Base-by-base conservation (phyloP, 2,329 filamentous ascomycete species). In the Tolypocladium capitatum region DNA sequence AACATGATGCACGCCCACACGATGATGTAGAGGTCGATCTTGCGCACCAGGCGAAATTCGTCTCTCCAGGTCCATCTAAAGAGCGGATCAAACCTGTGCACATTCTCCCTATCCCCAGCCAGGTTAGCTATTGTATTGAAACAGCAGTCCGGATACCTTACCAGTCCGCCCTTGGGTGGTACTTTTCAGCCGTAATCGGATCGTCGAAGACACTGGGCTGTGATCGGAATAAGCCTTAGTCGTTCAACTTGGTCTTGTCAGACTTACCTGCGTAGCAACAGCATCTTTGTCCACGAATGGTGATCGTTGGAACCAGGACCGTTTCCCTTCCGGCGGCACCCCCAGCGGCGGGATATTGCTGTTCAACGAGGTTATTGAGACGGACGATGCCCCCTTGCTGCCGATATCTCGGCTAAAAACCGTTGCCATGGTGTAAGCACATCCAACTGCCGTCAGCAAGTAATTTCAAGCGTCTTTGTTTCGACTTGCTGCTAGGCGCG, bases 41-140 rank as follows among this genome's bases (percentile, higher is more conserved):
- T 68, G n/a, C 63, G 62, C 4, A 70, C 53, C 0, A 70, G 49
- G 1, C 51, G 51, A 46, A 59, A 49, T 43, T 70, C 68, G 46
- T 70, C 67, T 8, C 54, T 52, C 65, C 65, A 70, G 0, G 65
- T 67, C 68, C 68, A 71, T 38, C 68, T 55, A 1, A 66, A 63
- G 0, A 64, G 53, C 0, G 70, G 70, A 47, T 76, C 71, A 49
- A 74, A 76, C 0, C 70, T 65, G 54, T 75, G 69, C 1, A 58
- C 43, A 28, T 70, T 70, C 44, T 70, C 67, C 64, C 66, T 60
- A 16, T 33, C 3, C 13, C 7, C 28, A 38, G 10, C 9, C 9
- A 27, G 14, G 2, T 11, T 18, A 3, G 10, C 16, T 7, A 44
- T 46, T 3, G 14, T 4, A 14, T 10, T 9, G 24, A 4, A n/a